These are phyloP conservation scores for Eimeria zaria DNA, from an alignment of 169 alveolate genomes.

Conservation along the genomic window DNA sequence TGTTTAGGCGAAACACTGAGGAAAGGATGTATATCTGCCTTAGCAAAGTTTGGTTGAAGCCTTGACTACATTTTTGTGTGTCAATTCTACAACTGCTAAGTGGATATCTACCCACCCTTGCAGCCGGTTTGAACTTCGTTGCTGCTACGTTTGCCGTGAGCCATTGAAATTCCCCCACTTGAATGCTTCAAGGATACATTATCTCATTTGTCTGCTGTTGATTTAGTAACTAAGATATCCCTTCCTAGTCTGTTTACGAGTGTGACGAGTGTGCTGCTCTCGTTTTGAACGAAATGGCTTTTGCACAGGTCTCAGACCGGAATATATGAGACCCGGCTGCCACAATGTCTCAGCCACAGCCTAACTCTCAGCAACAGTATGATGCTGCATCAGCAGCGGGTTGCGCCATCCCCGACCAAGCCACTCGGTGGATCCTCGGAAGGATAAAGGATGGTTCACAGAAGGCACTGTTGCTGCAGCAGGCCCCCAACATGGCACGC, in stretches of 20 bases:
- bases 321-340: neutral
- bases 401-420: neutral
- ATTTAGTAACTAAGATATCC: neutral
- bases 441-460: conserved; percentile 49
- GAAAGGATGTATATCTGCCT: neutral
- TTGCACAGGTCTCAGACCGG: neutral
- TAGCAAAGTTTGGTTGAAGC: neutral
- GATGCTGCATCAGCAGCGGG: conserved; percentile 24
- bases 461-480: conserved; percentile 37
- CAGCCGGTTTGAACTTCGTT: neutral
- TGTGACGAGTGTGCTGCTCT: neutral
- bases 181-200: neutral
- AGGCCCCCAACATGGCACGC: neutral
- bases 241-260: neutral
- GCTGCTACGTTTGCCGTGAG: neutral
- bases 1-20: neutral
- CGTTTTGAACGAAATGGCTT: neutral
- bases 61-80: neutral
- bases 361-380: conserved; percentile 10
- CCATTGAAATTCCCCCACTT: neutral
- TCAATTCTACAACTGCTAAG: neutral
- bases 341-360: conserved; percentile 27
- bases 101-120: neutral
- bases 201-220: too few relatives aligned
- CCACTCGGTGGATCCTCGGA: conserved; percentile 60